Base-by-base conservation (phyloP, 805 yeast genomes). In the Yarrowia keelungensis region DNA sequence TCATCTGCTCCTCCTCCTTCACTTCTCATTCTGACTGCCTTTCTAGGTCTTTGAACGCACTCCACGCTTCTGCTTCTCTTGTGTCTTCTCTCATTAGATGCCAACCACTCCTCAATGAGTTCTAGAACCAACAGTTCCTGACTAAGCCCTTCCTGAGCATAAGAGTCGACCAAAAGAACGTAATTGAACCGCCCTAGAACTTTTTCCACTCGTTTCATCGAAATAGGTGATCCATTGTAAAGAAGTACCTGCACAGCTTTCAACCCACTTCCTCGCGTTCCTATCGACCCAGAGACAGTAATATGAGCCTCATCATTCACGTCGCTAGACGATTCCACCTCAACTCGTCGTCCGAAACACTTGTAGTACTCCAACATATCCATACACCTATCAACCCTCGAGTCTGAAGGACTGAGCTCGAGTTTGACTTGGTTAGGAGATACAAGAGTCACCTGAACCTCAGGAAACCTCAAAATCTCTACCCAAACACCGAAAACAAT, bases 301-400 rank as follows among this genome's bases (percentile, higher is more conserved):
- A 36, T 16, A 5, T 26, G 32, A 26, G 32, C 32, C 39, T 38
- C 12, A 38, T 38, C 39, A 38, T 1, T 53, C 59, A 12, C n/a
- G 35, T 26, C 32, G 32, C 32, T 26, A 5, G 32, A 26, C 7
- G 43, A 15, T 11, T n/a, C 41, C 42, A 59, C 3, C 42, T 59
- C 51, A 3, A 59, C 65, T 14, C 51, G 11, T 16, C 51, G 5
- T 1, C 35, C 41, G 35, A 59, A 43, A 45, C 51, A 32, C 50
- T 45, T 35, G 41, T 59, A 59, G 12, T 43, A 59, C 42, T 59
- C 65, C 8, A 59, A n/a, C 65, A 59, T 59, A 4, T 59, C 51
- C 26, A 35, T 7, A 46, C 65, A 43, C 42, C 65, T n/a, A 19
- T 59, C 65, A 2, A 35, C n/a, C 2, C 35, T 19, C 5, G 65